These are phyloP conservation scores for Acer saccharum DNA, from an alignment of 345 rosid genomes.

Conservation along the genomic window DNA sequence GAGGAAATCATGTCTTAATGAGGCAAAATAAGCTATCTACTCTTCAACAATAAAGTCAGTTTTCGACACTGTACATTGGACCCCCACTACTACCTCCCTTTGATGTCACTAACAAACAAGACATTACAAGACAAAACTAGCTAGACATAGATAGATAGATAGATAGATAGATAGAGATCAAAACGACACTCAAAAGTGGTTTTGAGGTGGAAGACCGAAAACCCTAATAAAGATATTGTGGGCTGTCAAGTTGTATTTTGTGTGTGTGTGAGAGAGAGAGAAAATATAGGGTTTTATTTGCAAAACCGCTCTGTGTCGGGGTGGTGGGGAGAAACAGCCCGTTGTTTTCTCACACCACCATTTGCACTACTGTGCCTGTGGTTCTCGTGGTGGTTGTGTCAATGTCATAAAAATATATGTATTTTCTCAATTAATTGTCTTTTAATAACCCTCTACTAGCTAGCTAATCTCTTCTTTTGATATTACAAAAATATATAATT, in stretches of 20 bases:
- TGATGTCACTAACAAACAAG: conserved; percentile 30
- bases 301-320: conserved; percentile 56
- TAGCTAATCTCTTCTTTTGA: not conserved
- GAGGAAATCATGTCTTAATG: not conserved
- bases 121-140: conserved; percentile 29
- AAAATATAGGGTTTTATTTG: not conserved
- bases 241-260: conserved; percentile 38
- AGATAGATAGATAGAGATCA: too few species aligned
- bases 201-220: conserved; percentile 18
- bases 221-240: conserved; percentile 41
- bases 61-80: conserved; percentile 24
- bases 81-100: conserved; percentile 12
- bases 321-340: conserved; percentile 51
- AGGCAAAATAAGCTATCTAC: conserved; percentile 6
- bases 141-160: not conserved
- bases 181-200: conserved; percentile 7
- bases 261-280: not conserved
- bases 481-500: not conserved
- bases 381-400: conserved; percentile 39
- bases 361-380: conserved; percentile 20
- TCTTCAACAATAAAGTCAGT: conserved; percentile 16
- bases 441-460: not conserved
- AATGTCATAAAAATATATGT: conserved; percentile 25
- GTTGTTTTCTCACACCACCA: conserved; percentile 44
- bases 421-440: not conserved